Evolutionary conservation across 108 stramenopile genomes (phyloP), one percentile per base, ranked within the genome.

Genomic region (Schizochytrium sp.): DNA sequence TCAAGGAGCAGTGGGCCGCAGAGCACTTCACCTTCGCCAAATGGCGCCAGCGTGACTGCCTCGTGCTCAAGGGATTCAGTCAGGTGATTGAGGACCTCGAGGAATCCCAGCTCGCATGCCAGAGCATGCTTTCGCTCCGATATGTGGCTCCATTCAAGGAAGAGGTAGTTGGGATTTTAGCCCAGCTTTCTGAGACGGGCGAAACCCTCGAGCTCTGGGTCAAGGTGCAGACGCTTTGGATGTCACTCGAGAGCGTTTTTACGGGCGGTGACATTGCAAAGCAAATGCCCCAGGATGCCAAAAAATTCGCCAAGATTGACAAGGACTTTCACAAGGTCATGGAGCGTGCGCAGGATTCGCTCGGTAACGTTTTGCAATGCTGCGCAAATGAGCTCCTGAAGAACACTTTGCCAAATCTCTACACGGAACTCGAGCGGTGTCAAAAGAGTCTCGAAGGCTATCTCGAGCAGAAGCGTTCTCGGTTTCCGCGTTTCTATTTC

Each of bases 401-500:
- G 44, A 93, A 88, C 57, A 93, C 92, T 51, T 91, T 95, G 16
- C 94, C 94, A 10, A 91, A 92, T 51, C 89, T 95, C 3, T 93
- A 93, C 88, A 90, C 90, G 5, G 94, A 94, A 88, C 91, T 95
- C 5, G 93, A 95, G 63, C 92, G 91, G 58, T 95, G 94, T 87
- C 94, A 95, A 87, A 95, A 95, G 91, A 91, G 90, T 44, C 90
- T 95, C 48, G 94, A 95, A 44, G 92, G 92, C 14, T 95, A 95
- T 88, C 69, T 95, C 47, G 94, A 95, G 92, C 93, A 94, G 60
- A 95, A 95, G 87, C 63, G 94, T n/a, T 87, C 88, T 43, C 92
- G 89, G 60, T 95, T 95, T 91, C 94, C 94, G 2, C 91, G 94
- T 5, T 95, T 95, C 88, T 95, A 94, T 89, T 95, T 95, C 90